Evolutionary conservation across 768 basidiomycete species (phyloP), one percentile per base, ranked within the genome.

Genomic region (Termitomyces titanicus): DNA sequence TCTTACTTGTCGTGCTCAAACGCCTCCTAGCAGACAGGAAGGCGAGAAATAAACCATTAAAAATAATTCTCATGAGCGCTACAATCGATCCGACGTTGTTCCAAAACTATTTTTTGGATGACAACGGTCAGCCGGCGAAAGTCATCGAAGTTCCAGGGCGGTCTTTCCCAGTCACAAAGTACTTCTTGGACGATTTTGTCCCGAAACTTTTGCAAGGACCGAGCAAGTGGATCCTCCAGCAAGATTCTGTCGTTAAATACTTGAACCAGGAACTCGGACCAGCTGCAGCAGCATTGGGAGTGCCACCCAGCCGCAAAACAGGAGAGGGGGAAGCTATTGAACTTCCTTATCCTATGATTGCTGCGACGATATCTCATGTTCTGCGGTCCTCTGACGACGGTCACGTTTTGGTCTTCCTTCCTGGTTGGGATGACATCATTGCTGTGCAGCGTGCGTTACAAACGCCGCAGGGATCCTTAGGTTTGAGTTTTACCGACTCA

Each of bases 1-100:
- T 97, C 22, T 72, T 94, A 40, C 80, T 98, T 17, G 91, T 94
- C 54, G 92, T 94, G 5, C 79, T 98, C 52, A 94, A 95, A 69
- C 83, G 91, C 22, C 70, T 95, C 22, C 70, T 95, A 64, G 81
- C 79, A 6, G 86, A 92, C 55, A 83, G 94, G 61, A 86, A 81
- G 66, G 74, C 81, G 6, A 80, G 81, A 59, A 79, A 81, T 11
- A 81, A 85, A 45, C 85, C 89, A 3, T 72, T 98, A 69, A 94
- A 94, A 69, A 77, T 98, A 59, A 72, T 97, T 40, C 80, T 98
- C 53, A 97, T 98, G 94, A 95, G 92, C 64, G 95, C 95, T 9
- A 98, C 95, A 42, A 92, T 98, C 66, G 92, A 97, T 63, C 89
- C 94, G 9, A 81, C 81, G 0, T 78, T 96, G 24, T 98, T 97